These are phyloP conservation scores for Kingdonia uniflora DNA, from an alignment of 164 flowering plant genomes.

Conservation along the genomic window DNA sequence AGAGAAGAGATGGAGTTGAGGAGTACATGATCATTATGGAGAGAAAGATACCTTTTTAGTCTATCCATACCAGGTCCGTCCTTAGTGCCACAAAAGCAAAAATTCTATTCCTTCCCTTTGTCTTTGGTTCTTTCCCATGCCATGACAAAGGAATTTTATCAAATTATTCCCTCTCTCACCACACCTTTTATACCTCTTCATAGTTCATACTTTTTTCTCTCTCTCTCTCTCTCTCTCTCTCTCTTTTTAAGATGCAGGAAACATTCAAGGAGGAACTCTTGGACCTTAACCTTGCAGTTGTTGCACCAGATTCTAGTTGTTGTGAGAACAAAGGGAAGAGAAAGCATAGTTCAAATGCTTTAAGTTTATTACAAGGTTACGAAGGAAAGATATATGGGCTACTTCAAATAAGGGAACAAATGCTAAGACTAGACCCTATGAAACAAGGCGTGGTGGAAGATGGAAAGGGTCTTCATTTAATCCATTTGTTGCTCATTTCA, in stretches of 20 bases:
- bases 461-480: conserved; percentile 51
- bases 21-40: too few relatives aligned
- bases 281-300: conserved; percentile 32
- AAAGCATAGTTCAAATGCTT: conserved; percentile 7
- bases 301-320: conserved; percentile 12
- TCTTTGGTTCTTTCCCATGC: conserved; percentile 3
- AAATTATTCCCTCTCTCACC: conserved; percentile 1
- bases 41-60: conserved; percentile 1
- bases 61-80: not conserved
- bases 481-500: conserved; percentile 45
- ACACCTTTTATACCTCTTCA: not conserved
- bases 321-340: conserved; percentile 14
- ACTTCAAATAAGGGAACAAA: conserved; percentile 43
- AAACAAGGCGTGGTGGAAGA: conserved; percentile 20
- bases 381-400: conserved; percentile 42
- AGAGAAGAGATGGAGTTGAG: too few relatives aligned
- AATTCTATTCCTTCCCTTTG: conserved; percentile 3
- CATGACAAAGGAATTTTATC: conserved; percentile 9
- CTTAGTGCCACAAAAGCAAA: not conserved
- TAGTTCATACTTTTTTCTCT: not conserved
- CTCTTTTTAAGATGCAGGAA: conserved; percentile 2
- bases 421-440: conserved; percentile 32
- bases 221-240: conserved; percentile 2
- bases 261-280: conserved; percentile 21
- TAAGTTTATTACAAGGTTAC: conserved; percentile 13